Base-by-base conservation (phyloP, 2,329 filamentous ascomycete species). In the Xylaria sp. region DNA sequence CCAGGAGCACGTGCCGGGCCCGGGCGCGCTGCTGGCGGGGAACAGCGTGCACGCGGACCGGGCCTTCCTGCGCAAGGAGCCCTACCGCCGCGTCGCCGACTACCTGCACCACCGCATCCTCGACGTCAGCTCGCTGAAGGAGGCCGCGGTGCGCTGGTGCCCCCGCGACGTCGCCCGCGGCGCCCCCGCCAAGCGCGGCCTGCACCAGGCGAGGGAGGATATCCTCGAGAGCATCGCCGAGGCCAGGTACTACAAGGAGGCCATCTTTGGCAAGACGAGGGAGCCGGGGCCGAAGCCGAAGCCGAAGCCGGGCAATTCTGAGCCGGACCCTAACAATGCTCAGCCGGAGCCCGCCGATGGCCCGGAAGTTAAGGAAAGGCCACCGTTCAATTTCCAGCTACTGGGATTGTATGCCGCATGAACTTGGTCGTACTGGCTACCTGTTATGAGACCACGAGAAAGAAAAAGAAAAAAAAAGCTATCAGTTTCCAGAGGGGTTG, bases 181-280 rank as follows among this genome's bases (percentile, higher is more conserved):
- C 41, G 85, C 83, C 22, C 92, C 93, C 11, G 72, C 68, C 58
- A 97, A 97, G 78, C 83, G 82, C 69, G 85, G 83, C 37, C 76
- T 86, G 47, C 94, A 99, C 75, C 85, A 93, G 72, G 94, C 94
- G 0, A 86, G 83, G 64, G 86, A 91, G 50, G 94, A 99, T 72
- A 96, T 99, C 53, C 72, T 97, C 56, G 94, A 99, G 77, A 97
- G 93, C 73, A 97, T 99, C 59, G 87, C 83, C 51, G 94, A 99
- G 77, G 93, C 93, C 50, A 85, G 78, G 66, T 97, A 89, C 70
- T 97, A 96, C 72, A 85, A 84, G 65, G 78, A 87, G 55, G 76
- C 76, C 17, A 82, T 96, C 50, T 95, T 95, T 42, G 43, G 48
- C 48, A 48, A 18, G 9, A 22, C 19, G 8, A 39, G 47, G n/a